phyloP scores from a whole-genome alignment of 495 filamentous ascomycete genomes.

The Geoglossum glabrum region DNA sequence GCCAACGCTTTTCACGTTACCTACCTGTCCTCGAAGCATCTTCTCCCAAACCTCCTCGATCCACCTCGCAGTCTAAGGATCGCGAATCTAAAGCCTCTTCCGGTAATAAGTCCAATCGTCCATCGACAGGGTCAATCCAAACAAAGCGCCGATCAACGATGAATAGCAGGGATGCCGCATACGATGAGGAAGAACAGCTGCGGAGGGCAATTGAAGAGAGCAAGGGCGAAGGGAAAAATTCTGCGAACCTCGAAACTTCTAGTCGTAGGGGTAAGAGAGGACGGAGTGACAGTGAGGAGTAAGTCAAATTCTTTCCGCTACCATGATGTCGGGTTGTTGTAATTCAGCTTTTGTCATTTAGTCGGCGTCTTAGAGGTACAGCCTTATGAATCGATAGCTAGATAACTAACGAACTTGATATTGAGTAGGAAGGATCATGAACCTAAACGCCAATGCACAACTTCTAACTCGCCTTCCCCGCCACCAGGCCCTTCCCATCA shows the following conservation, averaged over 20 bases:
- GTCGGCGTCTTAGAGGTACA: background rate
- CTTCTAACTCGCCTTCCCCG: slow-evolving; percentile 41
- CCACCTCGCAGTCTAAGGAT: slow-evolving; percentile 38
- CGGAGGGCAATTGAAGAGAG: slow-evolving; percentile 86
- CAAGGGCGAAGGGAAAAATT: slow-evolving; percentile 38
- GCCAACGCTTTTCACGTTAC: slow-evolving; percentile 47
- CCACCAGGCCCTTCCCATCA: slow-evolving; percentile 28
- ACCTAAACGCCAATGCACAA: slow-evolving; percentile 51
- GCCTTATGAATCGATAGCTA: background rate
- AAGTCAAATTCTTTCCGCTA: slow-evolving; percentile 21
- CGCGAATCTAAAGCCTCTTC: slow-evolving; percentile 24
- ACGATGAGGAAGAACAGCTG: slow-evolving; percentile 84
- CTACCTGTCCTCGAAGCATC: slow-evolving; percentile 35
- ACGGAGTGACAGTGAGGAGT: slow-evolving; percentile 89
- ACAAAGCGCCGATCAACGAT: slow-evolving; percentile 83
- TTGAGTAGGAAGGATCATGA: slow-evolving; percentile 24
- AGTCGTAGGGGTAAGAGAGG: slow-evolving; percentile 56
- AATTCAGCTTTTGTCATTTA: too few relatives aligned
- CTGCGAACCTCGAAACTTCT: slow-evolving; percentile 26
- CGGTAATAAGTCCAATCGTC: slow-evolving; percentile 16
- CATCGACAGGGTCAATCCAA: slow-evolving; percentile 14
- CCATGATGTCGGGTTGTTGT: too few relatives aligned
- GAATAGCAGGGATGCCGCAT: slow-evolving; percentile 90
- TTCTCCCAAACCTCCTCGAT: slow-evolving; percentile 27
- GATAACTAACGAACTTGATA: slow-evolving; percentile 1